A percentile compares a stretch with the other conserved stretches of the same genome.
phyloP scores from a whole-genome alignment of 805 yeast genomes.

The Brettanomyces nanus region DNA sequence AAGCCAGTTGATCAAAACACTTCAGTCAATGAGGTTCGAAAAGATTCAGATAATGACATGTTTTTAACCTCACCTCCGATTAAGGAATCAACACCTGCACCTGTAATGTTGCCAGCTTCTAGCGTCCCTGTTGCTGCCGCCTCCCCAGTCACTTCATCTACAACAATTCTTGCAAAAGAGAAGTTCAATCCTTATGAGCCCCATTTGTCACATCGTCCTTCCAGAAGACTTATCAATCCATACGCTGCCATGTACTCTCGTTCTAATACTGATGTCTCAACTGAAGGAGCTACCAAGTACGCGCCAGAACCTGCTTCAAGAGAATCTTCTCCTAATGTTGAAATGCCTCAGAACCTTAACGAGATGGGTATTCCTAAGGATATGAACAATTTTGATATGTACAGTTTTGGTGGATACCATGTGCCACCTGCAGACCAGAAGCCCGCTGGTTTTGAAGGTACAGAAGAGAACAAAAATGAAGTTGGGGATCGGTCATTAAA shows the following conservation, averaged over 20 bases:
- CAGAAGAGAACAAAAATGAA: constrained; percentile 2
- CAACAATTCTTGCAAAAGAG: too few relatives aligned
- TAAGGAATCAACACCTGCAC: too few relatives aligned
- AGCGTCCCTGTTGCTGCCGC: too few relatives aligned
- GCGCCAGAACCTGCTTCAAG: not conserved
- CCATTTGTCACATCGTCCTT: not conserved
- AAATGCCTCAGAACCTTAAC: not conserved
- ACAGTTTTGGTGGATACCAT: constrained; percentile 25
- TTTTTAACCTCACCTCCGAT: too few relatives aligned
- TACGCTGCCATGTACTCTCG: constrained; percentile 8
- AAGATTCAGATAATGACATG: too few relatives aligned
- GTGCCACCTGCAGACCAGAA: constrained; percentile 13
- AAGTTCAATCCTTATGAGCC: not conserved
- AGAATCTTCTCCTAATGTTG: not conserved
- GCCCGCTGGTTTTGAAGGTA: constrained; percentile 3
- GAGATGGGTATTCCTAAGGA: constrained; percentile 10
- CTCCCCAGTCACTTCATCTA: not conserved
- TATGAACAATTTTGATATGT: constrained; percentile 19
- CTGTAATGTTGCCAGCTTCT: too few relatives aligned
- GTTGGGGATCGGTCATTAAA: not conserved
- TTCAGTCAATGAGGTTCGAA: too few relatives aligned
- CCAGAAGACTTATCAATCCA: constrained; percentile 3
- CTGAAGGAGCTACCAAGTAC: constrained; percentile 4
- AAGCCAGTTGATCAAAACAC: too few relatives aligned
- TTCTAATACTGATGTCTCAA: not conserved